Conservation (phyloP, 495 filamentous ascomycete species). For the Hypoxylon fuscum region DNA sequence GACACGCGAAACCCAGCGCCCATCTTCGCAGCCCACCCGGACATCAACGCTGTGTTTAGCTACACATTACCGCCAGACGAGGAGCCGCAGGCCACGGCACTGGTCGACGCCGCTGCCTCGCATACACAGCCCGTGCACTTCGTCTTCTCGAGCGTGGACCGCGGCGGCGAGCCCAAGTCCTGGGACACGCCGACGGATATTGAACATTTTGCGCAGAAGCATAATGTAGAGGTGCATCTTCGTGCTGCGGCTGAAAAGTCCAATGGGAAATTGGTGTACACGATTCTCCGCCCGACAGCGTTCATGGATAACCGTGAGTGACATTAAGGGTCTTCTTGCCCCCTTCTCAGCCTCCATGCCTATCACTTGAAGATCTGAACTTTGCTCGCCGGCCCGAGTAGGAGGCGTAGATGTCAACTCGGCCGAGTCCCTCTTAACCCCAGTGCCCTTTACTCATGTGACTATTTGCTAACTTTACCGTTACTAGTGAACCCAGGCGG, state of each 20-base stretch:
- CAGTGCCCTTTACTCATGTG: too few relatives aligned
- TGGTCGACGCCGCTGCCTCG: slow-evolving; percentile 67
- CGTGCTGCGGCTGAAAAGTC: slow-evolving; percentile 46
- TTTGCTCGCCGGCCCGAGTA: neutral
- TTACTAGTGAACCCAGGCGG: slow-evolving; percentile 48
- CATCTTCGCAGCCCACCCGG: slow-evolving; percentile 63
- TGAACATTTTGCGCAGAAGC: slow-evolving; percentile 71
- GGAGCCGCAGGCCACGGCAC: slow-evolving; percentile 67
- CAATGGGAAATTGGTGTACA: slow-evolving; percentile 54
- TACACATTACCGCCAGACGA: slow-evolving; percentile 60
- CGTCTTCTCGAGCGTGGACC: slow-evolving; percentile 74
- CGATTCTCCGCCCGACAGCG: slow-evolving; percentile 67
- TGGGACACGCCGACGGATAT: slow-evolving; percentile 66
- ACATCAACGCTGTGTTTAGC: slow-evolving; percentile 58
- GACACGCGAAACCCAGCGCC: slow-evolving; percentile 59
- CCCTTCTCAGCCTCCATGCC: too few relatives aligned
- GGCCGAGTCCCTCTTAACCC: too few relatives aligned
- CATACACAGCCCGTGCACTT: slow-evolving; percentile 57
- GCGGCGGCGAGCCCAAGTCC: slow-evolving; percentile 64
- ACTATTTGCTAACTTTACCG: slow-evolving; percentile 45
- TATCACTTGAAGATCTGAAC: too few relatives aligned
- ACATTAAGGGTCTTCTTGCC: too few relatives aligned
- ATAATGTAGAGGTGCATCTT: slow-evolving; percentile 71
- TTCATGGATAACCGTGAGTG: slow-evolving; percentile 70
- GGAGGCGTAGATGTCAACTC: too few relatives aligned